A percentile compares a stretch with the other conserved stretches of the same genome.
Conservation (phyloP, 1,139 yeast genomes). For the Lodderomyces elongisporus region DNA sequence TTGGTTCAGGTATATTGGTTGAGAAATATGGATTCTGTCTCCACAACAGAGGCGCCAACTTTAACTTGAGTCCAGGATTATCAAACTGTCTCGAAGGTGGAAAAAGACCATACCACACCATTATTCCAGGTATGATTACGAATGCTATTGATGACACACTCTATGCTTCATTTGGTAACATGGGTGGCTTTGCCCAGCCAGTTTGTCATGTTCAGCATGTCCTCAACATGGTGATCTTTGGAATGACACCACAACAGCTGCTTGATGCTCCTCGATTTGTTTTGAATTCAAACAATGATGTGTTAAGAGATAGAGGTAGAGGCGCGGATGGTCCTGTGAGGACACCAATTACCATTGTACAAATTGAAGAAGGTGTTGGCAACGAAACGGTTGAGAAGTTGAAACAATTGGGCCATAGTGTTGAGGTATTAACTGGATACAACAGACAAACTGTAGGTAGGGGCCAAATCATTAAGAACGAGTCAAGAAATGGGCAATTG, state of each 20-base stretch:
- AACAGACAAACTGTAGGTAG: constrained; percentile 55
- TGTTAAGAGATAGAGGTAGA: constrained; percentile 45
- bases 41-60: constrained; percentile 76
- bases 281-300: constrained; percentile 46
- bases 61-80: constrained; percentile 54
- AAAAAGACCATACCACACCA: constrained; percentile 79
- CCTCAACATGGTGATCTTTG: constrained; percentile 58
- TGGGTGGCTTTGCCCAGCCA: constrained; percentile 90
- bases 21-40: constrained; percentile 64
- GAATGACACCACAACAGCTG: constrained; percentile 68
- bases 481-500: constrained; percentile 31
- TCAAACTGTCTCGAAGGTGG: constrained; percentile 62
- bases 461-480: constrained; percentile 66
- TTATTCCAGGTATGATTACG: constrained; percentile 73
- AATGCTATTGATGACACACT: constrained; percentile 32
- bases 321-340: constrained; percentile 69
- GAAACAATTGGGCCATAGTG: constrained; percentile 53
- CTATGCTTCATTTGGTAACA: constrained; percentile 72
- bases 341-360: constrained; percentile 53
- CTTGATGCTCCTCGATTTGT: constrained; percentile 74
- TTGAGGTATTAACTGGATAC: constrained; percentile 41
- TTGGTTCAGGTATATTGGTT: constrained; percentile 72
- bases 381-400: constrained; percentile 40
- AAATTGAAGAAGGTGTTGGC: constrained; percentile 61
- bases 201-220: constrained; percentile 81